Percentiles rank a stretch among this genome's conserved stretches.
phyloP scores from a whole-genome alignment of 768 basidiomycete species.

The Auricularia cornea region DNA sequence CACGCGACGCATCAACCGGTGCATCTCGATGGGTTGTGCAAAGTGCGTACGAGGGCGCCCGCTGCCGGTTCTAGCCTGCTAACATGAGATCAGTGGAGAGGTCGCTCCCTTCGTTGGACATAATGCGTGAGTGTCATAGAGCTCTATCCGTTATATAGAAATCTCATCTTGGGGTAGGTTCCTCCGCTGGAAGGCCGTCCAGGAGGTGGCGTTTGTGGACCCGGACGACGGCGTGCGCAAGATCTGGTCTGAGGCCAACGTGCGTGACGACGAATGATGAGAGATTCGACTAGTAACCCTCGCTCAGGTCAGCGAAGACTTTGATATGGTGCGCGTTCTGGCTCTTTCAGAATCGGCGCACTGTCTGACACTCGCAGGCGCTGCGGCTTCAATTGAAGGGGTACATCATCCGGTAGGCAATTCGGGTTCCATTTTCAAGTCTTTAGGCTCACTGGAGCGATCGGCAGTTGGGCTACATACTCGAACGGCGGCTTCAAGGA shows the following conservation, averaged over 20 bases:
- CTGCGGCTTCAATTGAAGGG: slow-evolving; percentile 42
- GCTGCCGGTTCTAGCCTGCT: no score
- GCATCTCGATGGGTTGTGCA: slow-evolving; percentile 27
- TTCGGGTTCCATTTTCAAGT: no score
- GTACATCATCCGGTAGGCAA: no score
- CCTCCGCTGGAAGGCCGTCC: slow-evolving; percentile 46
- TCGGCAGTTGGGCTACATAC: slow-evolving; percentile 85
- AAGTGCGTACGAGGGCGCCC: no score
- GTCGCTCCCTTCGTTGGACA: slow-evolving; percentile 40
- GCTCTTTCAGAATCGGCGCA: no score
- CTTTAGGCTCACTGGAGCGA: slow-evolving; percentile 59
- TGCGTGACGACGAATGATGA: slow-evolving; percentile 23
- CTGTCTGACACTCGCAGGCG: no score
- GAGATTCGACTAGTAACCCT: no score
- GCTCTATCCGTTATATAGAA: not conserved
- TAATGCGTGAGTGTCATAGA: slow-evolving; percentile 21
- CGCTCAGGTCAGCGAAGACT: slow-evolving; percentile 36
- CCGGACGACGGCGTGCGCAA: slow-evolving; percentile 41
- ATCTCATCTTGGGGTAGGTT: slow-evolving; percentile 23
- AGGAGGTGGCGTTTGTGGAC: slow-evolving; percentile 46
- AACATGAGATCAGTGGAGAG: slow-evolving; percentile 38
- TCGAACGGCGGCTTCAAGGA: slow-evolving; percentile 82
- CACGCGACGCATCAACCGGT: slow-evolving; percentile 39
- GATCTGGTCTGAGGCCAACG: slow-evolving; percentile 60
- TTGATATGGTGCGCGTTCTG: no score